Percentiles rank a stretch among this genome's conserved stretches.
phyloP scores from a whole-genome alignment of 108 stramenopile genomes.

The Cyclotella sp. region DNA sequence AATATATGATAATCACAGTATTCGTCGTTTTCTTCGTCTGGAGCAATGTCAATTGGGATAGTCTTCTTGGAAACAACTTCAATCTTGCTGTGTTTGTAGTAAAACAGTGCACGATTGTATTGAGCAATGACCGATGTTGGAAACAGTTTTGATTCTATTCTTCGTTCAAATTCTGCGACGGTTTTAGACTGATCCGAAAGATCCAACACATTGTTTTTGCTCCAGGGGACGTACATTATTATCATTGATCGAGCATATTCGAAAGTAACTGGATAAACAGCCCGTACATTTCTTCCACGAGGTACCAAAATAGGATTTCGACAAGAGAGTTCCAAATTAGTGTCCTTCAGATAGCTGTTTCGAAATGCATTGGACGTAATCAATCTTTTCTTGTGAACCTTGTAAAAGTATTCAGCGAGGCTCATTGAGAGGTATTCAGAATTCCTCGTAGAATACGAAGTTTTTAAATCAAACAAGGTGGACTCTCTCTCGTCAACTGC shows the following conservation, averaged over 20 bases:
- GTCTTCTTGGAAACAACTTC: background rate
- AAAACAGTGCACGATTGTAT: background rate
- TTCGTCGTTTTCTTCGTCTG: background rate
- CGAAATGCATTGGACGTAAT: background rate
- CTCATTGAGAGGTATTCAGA: background rate
- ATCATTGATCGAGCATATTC: conserved; percentile 27
- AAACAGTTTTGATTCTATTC: background rate
- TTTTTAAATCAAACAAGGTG: background rate
- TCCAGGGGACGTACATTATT: conserved; percentile 26
- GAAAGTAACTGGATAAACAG: conserved; percentile 15
- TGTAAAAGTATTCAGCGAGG: background rate
- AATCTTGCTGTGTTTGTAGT: background rate
- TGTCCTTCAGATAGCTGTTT: background rate
- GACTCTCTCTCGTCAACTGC: background rate
- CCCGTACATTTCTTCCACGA: conserved; percentile 11
- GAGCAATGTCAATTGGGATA: background rate
- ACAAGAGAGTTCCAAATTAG: background rate
- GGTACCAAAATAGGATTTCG: background rate
- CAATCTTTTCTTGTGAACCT: background rate
- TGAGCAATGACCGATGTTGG: background rate
- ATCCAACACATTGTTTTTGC: background rate
- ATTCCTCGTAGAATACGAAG: background rate
- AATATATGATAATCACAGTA: background rate
- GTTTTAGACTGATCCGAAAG: conserved; percentile 9
- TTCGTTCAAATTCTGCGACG: background rate